Conservation (phyloP, 1,284 basidiomycete species). For the Melampsora larici-populina region DNA sequence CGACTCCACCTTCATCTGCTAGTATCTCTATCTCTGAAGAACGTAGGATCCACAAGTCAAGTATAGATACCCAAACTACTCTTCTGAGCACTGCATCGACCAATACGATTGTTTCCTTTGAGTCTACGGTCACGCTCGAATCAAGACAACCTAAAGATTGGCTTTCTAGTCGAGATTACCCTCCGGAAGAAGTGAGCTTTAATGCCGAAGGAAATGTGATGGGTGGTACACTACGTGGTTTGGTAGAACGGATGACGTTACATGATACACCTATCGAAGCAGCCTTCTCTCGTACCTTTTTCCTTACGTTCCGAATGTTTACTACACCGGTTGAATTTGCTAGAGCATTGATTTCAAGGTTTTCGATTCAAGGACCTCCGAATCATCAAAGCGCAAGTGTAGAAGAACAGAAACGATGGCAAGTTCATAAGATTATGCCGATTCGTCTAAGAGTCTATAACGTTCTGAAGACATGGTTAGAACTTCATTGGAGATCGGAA, state of each 20-base stretch:
- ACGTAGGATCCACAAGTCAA: too few relatives aligned
- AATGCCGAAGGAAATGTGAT: slow-evolving; percentile 84
- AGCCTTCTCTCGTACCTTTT: slow-evolving; percentile 81
- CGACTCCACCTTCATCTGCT: too few relatives aligned
- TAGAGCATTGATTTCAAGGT: slow-evolving; percentile 72
- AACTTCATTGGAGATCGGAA: slow-evolving; percentile 76
- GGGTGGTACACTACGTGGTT: slow-evolving; percentile 79
- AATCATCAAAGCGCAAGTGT: slow-evolving; percentile 36
- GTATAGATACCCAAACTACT: too few relatives aligned
- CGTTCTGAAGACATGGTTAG: slow-evolving; percentile 88
- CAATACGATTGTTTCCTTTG: too few relatives aligned
- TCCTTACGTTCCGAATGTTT: slow-evolving; percentile 93
- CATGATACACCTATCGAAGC: slow-evolving; percentile 83
- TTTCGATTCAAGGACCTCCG: slow-evolving; percentile 61
- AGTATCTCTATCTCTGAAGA: too few relatives aligned
- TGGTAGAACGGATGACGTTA: slow-evolving; percentile 95
- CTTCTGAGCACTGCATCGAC: too few relatives aligned
- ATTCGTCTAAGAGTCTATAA: slow-evolving; percentile 85
- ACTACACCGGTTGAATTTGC: slow-evolving; percentile 73
- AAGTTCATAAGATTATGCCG: slow-evolving; percentile 78
- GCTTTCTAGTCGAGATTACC: slow-evolving; percentile 62
- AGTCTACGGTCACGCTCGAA: too few relatives aligned
- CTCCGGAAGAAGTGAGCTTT: slow-evolving; percentile 77
- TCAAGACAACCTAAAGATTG: too few relatives aligned
- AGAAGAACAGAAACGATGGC: slow-evolving; percentile 50